Conservation (phyloP, 805 yeast species). For the Candida caryicola region DNA sequence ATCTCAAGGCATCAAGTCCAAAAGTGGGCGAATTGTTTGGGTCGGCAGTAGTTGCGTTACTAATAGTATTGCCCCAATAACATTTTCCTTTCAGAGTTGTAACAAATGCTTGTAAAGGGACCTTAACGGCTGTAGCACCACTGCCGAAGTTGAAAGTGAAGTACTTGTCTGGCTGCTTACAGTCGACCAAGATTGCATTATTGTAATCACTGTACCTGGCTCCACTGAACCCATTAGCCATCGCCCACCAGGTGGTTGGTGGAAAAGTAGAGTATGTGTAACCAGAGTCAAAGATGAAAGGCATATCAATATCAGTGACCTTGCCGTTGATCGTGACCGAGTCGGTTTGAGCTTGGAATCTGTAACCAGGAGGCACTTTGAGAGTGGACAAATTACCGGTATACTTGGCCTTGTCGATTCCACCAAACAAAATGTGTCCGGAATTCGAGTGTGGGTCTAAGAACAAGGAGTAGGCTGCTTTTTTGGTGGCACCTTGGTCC, state of each 20-base stretch:
- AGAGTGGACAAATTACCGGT: constrained; percentile 6
- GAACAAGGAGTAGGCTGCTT: constrained; percentile 13
- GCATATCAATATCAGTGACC: background rate
- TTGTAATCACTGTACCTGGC: background rate
- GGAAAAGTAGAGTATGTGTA: constrained; percentile 7
- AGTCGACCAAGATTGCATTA: background rate
- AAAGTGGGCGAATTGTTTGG: constrained; percentile 19
- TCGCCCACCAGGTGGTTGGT: background rate
- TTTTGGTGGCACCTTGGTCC: constrained; percentile 8
- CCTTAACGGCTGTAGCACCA: constrained; percentile 2
- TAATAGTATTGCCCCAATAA: background rate
- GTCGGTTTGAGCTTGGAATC: constrained; percentile 3
- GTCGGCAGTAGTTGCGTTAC: background rate
- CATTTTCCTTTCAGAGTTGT: background rate
- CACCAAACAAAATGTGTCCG: constrained; percentile 20
- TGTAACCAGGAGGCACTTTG: constrained; percentile 1
- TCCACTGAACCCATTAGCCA: constrained; percentile 1
- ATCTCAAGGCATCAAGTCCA: constrained; percentile 53
- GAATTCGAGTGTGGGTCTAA: constrained; percentile 27
- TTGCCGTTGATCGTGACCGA: constrained; percentile 1
- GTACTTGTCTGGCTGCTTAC: constrained; percentile 8
- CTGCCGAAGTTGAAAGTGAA: constrained; percentile 5
- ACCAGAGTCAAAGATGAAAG: constrained; percentile 9
- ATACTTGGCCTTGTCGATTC: constrained; percentile 17
- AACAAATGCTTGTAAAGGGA: constrained; percentile 8